These are phyloP conservation scores for Blastocystis sp. DNA, from an alignment of 352 stramenopile species.

Conservation along the genomic window DNA sequence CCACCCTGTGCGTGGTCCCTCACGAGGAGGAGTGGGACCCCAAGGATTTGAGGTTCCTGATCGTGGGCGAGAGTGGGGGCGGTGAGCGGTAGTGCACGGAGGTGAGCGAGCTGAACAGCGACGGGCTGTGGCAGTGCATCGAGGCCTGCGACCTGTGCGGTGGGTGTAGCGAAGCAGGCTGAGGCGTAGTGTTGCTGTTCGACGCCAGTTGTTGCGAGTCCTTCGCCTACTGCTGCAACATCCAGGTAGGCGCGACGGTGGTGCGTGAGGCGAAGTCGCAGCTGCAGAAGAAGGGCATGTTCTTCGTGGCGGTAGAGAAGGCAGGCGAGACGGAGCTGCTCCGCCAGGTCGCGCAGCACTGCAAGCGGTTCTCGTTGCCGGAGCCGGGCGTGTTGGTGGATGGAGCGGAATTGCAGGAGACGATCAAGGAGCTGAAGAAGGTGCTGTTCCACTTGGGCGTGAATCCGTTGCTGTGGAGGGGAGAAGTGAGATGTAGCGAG, in stretches of 20 bases:
- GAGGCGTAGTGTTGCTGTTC: constrained; percentile 8
- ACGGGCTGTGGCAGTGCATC: too few species aligned
- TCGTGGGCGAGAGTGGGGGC: too few species aligned
- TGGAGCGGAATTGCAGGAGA: not conserved
- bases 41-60: too few species aligned
- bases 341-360: not conserved
- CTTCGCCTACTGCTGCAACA: not conserved
- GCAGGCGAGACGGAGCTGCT: constrained; percentile 18
- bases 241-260: not conserved
- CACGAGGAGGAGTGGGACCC: too few species aligned
- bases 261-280: not conserved
- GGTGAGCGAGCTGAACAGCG: too few species aligned
- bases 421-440: not conserved
- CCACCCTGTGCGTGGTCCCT: too few species aligned
- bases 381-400: not conserved
- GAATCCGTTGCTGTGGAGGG: constrained; percentile 7
- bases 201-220: not conserved
- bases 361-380: constrained; percentile 20
- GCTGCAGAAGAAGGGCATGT: not conserved
- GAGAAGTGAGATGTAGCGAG: not conserved
- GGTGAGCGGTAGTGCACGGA: too few species aligned
- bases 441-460: constrained; percentile 14
- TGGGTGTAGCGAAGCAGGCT: not conserved
- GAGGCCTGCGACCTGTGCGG: too few species aligned
- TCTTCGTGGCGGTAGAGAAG: not conserved